Percentiles rank a stretch among this genome's conserved stretches.
These are phyloP conservation scores for Leptographium wingfieldii DNA, from an alignment of 2,329 filamentous ascomycete species.

Conservation along the genomic window DNA sequence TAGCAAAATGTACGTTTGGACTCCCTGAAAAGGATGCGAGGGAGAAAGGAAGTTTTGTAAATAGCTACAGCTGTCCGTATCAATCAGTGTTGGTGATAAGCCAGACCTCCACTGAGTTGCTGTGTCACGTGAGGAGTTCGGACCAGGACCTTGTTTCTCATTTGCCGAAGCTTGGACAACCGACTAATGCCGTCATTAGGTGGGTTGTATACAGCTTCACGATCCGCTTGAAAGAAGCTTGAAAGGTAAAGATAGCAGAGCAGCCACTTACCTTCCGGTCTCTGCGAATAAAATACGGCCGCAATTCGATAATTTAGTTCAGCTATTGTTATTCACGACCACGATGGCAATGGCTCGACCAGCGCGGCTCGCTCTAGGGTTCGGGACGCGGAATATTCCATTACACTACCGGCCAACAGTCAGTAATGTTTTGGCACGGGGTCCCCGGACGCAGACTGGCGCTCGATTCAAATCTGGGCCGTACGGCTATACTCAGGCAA, in stretches of 20 bases:
- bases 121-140: background rate
- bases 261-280: no score
- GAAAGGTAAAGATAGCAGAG: no score
- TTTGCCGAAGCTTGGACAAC: background rate
- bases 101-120: background rate
- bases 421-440: background rate
- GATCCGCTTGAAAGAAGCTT: background rate
- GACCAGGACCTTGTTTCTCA: background rate
- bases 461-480: conserved; percentile 42
- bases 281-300: no score
- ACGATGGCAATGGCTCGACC: conserved; percentile 7
- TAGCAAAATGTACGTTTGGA: no score
- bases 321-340: background rate
- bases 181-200: background rate
- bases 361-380: conserved; percentile 3
- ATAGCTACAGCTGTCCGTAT: no score
- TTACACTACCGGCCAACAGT: background rate
- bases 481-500: conserved; percentile 76
- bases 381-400: background rate
- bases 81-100: no score
- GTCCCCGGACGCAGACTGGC: background rate
- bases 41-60: no score
- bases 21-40: no score
- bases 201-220: background rate
- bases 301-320: no score